These are phyloP conservation scores for Ustilago sp. DNA, from an alignment of 1,284 basidiomycete genomes.

Conservation along the genomic window DNA sequence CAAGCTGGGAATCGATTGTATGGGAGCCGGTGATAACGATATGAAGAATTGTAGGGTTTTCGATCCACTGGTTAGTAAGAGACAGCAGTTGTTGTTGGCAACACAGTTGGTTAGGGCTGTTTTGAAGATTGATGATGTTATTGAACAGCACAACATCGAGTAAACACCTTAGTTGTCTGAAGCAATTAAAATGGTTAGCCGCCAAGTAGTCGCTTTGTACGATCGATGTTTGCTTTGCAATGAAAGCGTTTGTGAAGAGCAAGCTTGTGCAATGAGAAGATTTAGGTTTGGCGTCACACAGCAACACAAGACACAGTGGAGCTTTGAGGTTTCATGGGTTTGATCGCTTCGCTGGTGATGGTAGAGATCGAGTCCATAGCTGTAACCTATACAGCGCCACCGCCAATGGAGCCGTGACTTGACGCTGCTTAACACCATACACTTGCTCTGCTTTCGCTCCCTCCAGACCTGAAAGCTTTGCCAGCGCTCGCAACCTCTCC, in stretches of 20 bases:
- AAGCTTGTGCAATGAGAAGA: background rate
- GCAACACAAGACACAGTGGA: too few species aligned
- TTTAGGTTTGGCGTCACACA: too few species aligned
- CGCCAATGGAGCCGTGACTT: slow-evolving; percentile 22
- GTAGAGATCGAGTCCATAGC: slow-evolving; percentile 23
- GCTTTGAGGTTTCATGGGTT: background rate
- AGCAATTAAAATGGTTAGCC: background rate
- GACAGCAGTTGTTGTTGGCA: slow-evolving; percentile 96
- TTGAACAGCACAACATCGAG: slow-evolving; percentile 64
- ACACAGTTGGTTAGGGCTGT: slow-evolving; percentile 80
- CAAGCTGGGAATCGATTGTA: slow-evolving; percentile 91
- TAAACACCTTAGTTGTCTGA: background rate
- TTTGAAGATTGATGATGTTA: slow-evolving; percentile 70
- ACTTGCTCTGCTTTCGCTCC: background rate
- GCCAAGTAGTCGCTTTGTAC: background rate
- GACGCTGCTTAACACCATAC: slow-evolving; percentile 13
- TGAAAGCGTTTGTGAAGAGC: background rate
- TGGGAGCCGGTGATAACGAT: slow-evolving; percentile 79
- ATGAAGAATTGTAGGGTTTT: slow-evolving; percentile 98
- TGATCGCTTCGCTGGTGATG: background rate
- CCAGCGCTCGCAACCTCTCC: background rate
- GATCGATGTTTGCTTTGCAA: background rate
- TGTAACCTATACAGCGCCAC: slow-evolving; percentile 38
- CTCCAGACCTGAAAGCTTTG: background rate
- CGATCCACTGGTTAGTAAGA: slow-evolving; percentile 95